These are phyloP conservation scores for Rhododendron mucronatum DNA, from an alignment of 148 eudicot genomes.

Conservation along the genomic window DNA sequence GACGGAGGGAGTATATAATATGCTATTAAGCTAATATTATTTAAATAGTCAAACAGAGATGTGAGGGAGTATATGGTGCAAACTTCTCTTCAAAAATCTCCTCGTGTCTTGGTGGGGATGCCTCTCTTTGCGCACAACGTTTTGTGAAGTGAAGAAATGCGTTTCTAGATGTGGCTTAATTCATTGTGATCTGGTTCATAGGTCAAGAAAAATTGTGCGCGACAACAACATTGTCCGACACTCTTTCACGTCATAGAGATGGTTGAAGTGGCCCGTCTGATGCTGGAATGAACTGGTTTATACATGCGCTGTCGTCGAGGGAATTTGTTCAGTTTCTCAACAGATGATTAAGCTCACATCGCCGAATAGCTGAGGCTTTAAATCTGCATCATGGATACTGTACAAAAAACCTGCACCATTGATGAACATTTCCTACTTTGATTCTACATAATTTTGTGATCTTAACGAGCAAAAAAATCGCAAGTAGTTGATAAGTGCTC, in stretches of 20 bases:
- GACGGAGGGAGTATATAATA: too few species aligned
- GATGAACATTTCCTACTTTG: too few species aligned
- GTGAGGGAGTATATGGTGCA: constrained; percentile 69
- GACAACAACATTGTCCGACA: too few species aligned
- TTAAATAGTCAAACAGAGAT: too few species aligned
- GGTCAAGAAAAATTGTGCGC: not conserved
- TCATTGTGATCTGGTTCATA: not conserved
- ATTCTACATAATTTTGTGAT: too few species aligned
- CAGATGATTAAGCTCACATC: too few species aligned
- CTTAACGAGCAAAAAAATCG: too few species aligned
- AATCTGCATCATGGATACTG: too few species aligned
- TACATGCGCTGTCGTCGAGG: constrained; percentile 92
- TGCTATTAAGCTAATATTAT: too few species aligned
- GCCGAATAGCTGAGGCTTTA: too few species aligned
- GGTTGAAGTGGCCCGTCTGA: constrained; percentile 47
- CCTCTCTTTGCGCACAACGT: constrained; percentile 76
- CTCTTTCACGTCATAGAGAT: constrained; percentile 29
- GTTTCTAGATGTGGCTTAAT: constrained; percentile 45
- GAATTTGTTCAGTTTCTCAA: constrained; percentile 67
- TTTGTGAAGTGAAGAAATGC: constrained; percentile 6
- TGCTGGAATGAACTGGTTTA: constrained; percentile 80
- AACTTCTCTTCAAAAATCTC: constrained; percentile 94
- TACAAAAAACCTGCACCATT: too few species aligned
- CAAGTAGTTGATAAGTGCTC: too few species aligned
- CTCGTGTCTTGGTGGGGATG: constrained; percentile 90